phyloP scores from a whole-genome alignment of 169 alveolate species.

The Plasmodium coatneyi region DNA sequence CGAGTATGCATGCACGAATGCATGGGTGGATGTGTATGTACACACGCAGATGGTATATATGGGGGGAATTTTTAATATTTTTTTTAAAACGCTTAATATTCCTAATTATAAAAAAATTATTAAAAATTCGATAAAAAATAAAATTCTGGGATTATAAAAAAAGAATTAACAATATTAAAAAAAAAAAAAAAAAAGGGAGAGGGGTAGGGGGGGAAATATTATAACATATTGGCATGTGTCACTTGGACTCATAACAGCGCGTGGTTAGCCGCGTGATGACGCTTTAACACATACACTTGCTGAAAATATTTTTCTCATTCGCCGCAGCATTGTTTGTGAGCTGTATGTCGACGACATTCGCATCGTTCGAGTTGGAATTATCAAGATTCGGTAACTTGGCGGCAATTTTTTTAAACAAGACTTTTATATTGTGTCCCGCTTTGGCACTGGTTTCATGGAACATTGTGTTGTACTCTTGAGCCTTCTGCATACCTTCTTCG shows the following conservation, averaged over 20 bases:
- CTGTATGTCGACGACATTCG: conserved; percentile 72
- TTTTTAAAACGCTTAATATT: conserved; percentile 2
- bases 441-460: conserved; percentile 98
- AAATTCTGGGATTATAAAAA: conserved; percentile 18
- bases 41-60: neutral
- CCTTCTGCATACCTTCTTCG: conserved; percentile 95
- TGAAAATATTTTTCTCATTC: conserved; percentile 70
- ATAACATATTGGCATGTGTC: neutral
- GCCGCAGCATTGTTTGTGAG: conserved; percentile 33
- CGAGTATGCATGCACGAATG: neutral
- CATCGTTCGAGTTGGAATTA: conserved; percentile 34
- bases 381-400: conserved; percentile 79
- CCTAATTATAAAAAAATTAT: conserved; percentile 52
- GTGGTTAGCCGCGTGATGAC: conserved; percentile 64
- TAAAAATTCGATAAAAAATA: conserved; percentile 44
- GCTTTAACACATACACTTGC: conserved; percentile 51
- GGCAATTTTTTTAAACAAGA: conserved; percentile 91
- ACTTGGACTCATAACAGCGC: neutral
- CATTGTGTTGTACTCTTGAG: conserved; percentile 93
- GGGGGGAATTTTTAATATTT: neutral
- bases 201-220: neutral
- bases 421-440: conserved; percentile 95
- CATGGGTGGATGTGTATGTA: conserved; percentile 8
- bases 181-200: neutral
- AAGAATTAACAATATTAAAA: conserved; percentile 2